Percentiles rank a stretch among this genome's conserved stretches.
Conservation (phyloP, 2,329 filamentous ascomycete species). For the Colletotrichum liaoningense region DNA sequence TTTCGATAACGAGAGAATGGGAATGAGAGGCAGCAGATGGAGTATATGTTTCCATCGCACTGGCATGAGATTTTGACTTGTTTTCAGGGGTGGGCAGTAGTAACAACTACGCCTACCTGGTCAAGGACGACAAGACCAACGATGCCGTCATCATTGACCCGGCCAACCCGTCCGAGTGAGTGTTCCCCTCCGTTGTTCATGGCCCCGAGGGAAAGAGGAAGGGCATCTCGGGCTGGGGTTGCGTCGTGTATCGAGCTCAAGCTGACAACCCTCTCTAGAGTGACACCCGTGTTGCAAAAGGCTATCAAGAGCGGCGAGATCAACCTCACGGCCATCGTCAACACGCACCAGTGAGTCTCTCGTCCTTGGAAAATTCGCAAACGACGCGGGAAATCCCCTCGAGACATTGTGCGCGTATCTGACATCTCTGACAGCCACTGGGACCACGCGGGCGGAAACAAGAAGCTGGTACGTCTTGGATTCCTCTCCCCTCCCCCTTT, state of each 20-base stretch:
- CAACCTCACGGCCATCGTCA: slow-evolving; percentile 89
- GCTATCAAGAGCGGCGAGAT: slow-evolving; percentile 78
- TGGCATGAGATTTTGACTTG: slow-evolving; percentile 31
- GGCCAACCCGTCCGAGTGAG: slow-evolving; percentile 81
- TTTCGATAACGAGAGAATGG: neutral
- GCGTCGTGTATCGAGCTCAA: neutral
- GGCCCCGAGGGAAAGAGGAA: too few relatives aligned
- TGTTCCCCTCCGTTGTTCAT: neutral
- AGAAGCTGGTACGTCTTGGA: slow-evolving; percentile 71
- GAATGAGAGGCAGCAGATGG: neutral
- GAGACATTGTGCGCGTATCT: neutral
- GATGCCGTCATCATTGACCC: slow-evolving; percentile 85
- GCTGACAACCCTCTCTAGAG: slow-evolving; percentile 50
- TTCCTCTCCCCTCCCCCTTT: neutral
- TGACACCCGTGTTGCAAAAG: slow-evolving; percentile 75
- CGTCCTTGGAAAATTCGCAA: neutral
- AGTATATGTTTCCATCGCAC: neutral
- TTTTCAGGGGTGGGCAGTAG: slow-evolving; percentile 77
- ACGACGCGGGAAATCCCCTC: neutral
- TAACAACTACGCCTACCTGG: slow-evolving; percentile 89
- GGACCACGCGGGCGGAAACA: slow-evolving; percentile 95
- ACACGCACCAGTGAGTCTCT: slow-evolving; percentile 92
- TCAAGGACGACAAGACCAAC: slow-evolving; percentile 81
- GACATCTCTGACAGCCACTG: slow-evolving; percentile 73
- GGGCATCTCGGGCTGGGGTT: too few relatives aligned